A percentile compares a stretch with the other conserved stretches of the same genome.
Conservation (phyloP, 2,329 filamentous ascomycete species). For the Talaromyces sp. region DNA sequence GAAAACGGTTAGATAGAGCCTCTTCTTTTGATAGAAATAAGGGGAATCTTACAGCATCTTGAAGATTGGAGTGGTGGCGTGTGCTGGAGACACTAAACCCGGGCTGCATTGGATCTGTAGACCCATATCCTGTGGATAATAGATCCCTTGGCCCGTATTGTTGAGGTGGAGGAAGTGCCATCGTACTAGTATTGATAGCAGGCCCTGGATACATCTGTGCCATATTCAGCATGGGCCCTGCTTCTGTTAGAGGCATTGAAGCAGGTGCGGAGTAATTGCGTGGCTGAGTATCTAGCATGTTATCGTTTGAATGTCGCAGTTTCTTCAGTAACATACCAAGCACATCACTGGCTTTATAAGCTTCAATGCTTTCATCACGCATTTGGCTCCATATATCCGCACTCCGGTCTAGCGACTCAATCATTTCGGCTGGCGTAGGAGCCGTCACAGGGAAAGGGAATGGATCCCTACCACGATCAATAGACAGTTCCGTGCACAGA, state of each 20-base stretch:
- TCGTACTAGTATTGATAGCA: neutral
- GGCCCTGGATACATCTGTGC: neutral
- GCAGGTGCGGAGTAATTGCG: neutral
- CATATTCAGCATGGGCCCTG: neutral
- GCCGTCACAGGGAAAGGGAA: neutral
- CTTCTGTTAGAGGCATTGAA: neutral
- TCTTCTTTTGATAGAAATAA: neutral
- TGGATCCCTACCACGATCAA: neutral
- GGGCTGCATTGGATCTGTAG: neutral
- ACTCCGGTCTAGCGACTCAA: conserved; percentile 5
- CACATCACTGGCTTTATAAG: conserved; percentile 12
- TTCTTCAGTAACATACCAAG: conserved; percentile 11
- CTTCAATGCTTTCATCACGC: conserved; percentile 14
- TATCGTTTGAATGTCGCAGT: conserved; percentile 2
- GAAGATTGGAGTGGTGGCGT: neutral
- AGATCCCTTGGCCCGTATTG: neutral
- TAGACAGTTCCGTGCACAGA: conserved; percentile 9
- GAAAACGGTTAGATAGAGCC: neutral
- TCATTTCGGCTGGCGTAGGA: conserved; percentile 7
- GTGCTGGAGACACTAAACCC: neutral
- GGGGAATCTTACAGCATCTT: neutral
- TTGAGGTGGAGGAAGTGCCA: neutral
- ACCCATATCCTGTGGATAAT: neutral
- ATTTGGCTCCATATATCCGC: neutral
- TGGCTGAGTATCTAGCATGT: neutral